phyloP scores from a whole-genome alignment of 2,329 filamentous ascomycete genomes.

The Colletotrichum chrysophilum region DNA sequence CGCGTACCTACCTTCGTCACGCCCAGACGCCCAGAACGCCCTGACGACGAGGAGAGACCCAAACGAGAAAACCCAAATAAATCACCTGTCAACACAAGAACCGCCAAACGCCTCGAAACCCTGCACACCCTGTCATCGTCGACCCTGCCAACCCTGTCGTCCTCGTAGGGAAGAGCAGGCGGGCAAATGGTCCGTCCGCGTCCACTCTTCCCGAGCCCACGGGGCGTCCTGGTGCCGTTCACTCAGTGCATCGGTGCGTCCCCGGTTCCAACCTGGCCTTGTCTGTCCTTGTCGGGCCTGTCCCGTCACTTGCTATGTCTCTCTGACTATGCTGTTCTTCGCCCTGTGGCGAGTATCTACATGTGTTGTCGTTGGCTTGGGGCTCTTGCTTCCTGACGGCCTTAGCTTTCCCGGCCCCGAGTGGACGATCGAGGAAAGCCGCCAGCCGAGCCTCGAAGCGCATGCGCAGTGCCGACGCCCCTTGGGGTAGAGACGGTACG shows the following conservation, averaged over 20 bases:
- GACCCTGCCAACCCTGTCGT: background rate
- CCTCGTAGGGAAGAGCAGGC: background rate
- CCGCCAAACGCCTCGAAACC: background rate
- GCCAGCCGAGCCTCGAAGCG: background rate
- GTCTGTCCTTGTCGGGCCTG: background rate
- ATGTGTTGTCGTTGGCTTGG: background rate
- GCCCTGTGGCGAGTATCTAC: background rate
- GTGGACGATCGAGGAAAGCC: background rate
- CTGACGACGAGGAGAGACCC: background rate
- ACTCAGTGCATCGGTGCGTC: conserved; percentile 7
- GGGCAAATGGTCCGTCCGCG: conserved; percentile 16
- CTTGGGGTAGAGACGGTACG: background rate
- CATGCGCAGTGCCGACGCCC: background rate
- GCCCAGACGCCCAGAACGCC: background rate
- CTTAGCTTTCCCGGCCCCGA: too few relatives aligned
- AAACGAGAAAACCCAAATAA: background rate
- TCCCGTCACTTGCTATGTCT: background rate
- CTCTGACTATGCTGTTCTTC: too few relatives aligned
- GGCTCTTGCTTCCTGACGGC: background rate
- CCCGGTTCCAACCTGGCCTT: background rate
- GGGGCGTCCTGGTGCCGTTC: conserved; percentile 12
- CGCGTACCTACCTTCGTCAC: background rate
- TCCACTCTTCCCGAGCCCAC: conserved; percentile 21
- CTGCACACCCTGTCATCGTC: background rate
- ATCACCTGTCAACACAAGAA: background rate